Percentiles rank a stretch among this genome's conserved stretches.
Evolutionary conservation across 2,329 filamentous ascomycete species (phyloP).

Genomic region (Pseudocercospora fuligena): DNA sequence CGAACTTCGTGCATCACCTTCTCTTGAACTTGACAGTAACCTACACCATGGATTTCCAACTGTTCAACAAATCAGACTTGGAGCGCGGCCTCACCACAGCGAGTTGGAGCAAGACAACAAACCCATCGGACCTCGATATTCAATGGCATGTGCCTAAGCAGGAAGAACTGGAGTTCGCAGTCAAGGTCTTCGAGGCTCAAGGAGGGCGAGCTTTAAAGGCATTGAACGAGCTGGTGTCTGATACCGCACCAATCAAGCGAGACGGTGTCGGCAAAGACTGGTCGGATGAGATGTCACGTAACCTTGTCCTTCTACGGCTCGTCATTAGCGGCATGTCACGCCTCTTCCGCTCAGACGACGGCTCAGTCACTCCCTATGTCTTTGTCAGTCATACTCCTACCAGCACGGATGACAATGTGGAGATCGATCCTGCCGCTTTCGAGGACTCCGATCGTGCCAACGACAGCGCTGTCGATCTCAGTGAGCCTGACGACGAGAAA

Average conservation of each 20-base stretch:
- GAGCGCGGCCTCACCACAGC: conserved; percentile 72
- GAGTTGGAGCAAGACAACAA: conserved; percentile 83
- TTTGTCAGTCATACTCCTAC: conserved; percentile 61
- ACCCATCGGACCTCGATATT: conserved; percentile 77
- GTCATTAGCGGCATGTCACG: conserved; percentile 88
- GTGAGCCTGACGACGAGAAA: conserved; percentile 77
- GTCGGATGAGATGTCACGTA: conserved; percentile 94
- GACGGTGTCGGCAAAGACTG: conserved; percentile 98
- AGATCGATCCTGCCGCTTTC: conserved; percentile 31
- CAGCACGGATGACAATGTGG: conserved; percentile 40
- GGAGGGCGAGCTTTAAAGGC: conserved; percentile 75
- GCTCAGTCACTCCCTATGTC: conserved; percentile 42
- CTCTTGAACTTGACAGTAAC: conserved; percentile 92
- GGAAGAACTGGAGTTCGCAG: conserved; percentile 84
- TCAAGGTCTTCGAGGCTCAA: conserved; percentile 86
- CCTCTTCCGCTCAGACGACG: conserved; percentile 75
- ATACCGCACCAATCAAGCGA: conserved; percentile 79
- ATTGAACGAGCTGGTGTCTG: conserved; percentile 78
- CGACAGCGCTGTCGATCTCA: conserved; percentile 58
- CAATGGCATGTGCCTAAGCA: conserved; percentile 86
- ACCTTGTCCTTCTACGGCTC: conserved; percentile 85
- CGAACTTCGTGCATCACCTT: conserved; percentile 96
- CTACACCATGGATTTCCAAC: conserved; percentile 85
- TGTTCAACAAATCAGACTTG: conserved; percentile 81
- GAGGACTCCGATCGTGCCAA: conserved; percentile 50